Evolutionary conservation across 257 asterid species (phyloP).

Genomic region (Solanum chmielewskii): DNA sequence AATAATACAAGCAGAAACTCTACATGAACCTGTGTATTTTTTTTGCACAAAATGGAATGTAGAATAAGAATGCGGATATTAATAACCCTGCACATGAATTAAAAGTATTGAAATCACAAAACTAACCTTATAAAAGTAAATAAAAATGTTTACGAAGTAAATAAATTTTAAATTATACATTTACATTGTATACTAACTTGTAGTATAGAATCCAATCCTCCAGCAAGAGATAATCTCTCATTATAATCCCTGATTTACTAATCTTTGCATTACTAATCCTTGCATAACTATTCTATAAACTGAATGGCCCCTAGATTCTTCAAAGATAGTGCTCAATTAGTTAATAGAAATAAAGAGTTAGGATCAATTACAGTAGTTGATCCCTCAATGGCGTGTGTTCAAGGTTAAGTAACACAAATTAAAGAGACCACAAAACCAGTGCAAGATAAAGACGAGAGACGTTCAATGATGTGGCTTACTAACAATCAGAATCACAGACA

Average conservation of each 20-base stretch:
- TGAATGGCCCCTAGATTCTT: background rate
- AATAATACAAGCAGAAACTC: background rate
- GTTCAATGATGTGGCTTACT: background rate
- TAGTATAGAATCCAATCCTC: background rate
- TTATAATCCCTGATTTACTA: background rate
- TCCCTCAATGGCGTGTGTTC: background rate
- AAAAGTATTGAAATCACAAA: background rate
- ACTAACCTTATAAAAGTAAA: background rate
- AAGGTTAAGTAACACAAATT: background rate
- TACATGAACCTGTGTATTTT: background rate
- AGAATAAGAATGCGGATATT: background rate
- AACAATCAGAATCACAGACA: background rate
- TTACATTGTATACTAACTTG: background rate
- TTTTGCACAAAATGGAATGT: background rate
- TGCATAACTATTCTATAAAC: background rate
- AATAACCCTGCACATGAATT: background rate
- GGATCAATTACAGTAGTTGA: background rate
- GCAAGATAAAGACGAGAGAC: background rate
- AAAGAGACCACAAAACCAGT: background rate
- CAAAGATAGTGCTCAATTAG: background rate
- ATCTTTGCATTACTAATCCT: background rate
- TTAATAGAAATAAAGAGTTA: background rate
- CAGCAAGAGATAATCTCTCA: background rate
- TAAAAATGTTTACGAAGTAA: background rate
- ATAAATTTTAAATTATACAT: background rate